Evolutionary conservation across 768 basidiomycete genomes (phyloP).

Genomic region (Basidioascus undulatus): DNA sequence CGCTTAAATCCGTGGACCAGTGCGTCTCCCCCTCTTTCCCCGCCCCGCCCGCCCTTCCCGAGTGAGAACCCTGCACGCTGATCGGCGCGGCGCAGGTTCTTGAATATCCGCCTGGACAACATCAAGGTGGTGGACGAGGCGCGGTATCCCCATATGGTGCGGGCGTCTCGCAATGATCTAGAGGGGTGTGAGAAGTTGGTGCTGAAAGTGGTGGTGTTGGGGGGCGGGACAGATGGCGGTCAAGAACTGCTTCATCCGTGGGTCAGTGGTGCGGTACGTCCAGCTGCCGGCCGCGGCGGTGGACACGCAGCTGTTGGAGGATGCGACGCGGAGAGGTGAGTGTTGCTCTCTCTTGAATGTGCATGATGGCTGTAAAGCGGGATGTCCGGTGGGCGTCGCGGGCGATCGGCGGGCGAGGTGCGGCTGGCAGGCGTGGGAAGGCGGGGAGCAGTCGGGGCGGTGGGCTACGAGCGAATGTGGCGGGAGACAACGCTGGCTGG

Average conservation of each 20-base stretch:
- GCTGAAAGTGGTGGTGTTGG: too few species aligned
- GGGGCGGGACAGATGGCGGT: slow-evolving; percentile 92
- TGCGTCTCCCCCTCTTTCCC: slow-evolving; percentile 21
- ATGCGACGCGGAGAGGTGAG: slow-evolving; percentile 82
- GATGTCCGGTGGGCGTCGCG: too few species aligned
- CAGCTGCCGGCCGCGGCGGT: slow-evolving; percentile 78
- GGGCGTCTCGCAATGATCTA: slow-evolving; percentile 10
- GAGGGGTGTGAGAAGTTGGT: too few species aligned
- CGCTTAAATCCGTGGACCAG: slow-evolving; percentile 96
- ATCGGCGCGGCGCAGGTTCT: slow-evolving; percentile 30
- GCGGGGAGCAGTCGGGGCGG: too few species aligned
- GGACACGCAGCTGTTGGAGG: slow-evolving; percentile 83
- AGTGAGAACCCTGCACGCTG: neutral
- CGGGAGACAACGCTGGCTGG: too few species aligned
- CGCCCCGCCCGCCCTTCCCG: neutral
- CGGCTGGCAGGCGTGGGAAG: too few species aligned
- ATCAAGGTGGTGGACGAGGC: slow-evolving; percentile 81
- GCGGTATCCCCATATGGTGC: slow-evolving; percentile 89
- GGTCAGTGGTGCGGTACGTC: slow-evolving; percentile 93
- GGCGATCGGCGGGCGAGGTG: too few species aligned
- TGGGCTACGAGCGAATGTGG: too few species aligned
- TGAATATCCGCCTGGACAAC: slow-evolving; percentile 87
- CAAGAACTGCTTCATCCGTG: slow-evolving; percentile 96
- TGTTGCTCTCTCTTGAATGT: too few species aligned
- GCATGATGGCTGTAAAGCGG: too few species aligned